These are phyloP conservation scores for Trichoderma citrinoviride DNA, from an alignment of 2,329 filamentous ascomycete genomes.

Conservation along the genomic window DNA sequence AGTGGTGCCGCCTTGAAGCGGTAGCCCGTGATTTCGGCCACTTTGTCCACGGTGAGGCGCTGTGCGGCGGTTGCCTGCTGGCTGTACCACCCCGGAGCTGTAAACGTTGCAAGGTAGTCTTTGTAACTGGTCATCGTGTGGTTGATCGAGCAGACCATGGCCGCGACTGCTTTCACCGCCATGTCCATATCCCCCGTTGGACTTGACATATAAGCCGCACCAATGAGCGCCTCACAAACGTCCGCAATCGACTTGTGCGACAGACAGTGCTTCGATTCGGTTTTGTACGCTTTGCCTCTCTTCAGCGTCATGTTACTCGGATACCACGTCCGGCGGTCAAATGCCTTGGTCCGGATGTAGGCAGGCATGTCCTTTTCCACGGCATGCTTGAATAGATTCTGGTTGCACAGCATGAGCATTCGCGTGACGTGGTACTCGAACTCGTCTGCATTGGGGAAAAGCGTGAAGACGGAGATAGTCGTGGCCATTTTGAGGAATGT, in stretches of 20 bases:
- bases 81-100: constrained; percentile 68
- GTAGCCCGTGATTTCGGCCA: constrained; percentile 58
- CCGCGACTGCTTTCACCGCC: constrained; percentile 62
- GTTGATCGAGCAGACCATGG: constrained; percentile 65
- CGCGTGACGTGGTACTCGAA: constrained; percentile 85
- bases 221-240: constrained; percentile 91
- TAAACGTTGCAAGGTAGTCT: constrained; percentile 71
- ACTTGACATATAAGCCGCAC: constrained; percentile 66
- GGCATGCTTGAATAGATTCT: constrained; percentile 79
- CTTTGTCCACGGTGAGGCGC: constrained; percentile 61
- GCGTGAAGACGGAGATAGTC: constrained; percentile 78
- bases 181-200: constrained; percentile 48
- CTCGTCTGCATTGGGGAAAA: constrained; percentile 74
- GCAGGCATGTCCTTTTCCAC: constrained; percentile 63
- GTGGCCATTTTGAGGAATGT: constrained; percentile 95
- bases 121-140: constrained; percentile 68
- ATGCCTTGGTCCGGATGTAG: constrained; percentile 78
- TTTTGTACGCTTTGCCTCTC: constrained; percentile 62
- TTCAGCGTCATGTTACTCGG: constrained; percentile 68
- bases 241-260: constrained; percentile 91
- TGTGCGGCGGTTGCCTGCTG: constrained; percentile 63
- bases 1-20: constrained; percentile 72
- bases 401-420: constrained; percentile 89
- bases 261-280: constrained; percentile 58
- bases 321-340: constrained; percentile 85